These are phyloP conservation scores for Xenoacremonium recifei DNA, from an alignment of 2,329 filamentous ascomycete species.

Conservation along the genomic window DNA sequence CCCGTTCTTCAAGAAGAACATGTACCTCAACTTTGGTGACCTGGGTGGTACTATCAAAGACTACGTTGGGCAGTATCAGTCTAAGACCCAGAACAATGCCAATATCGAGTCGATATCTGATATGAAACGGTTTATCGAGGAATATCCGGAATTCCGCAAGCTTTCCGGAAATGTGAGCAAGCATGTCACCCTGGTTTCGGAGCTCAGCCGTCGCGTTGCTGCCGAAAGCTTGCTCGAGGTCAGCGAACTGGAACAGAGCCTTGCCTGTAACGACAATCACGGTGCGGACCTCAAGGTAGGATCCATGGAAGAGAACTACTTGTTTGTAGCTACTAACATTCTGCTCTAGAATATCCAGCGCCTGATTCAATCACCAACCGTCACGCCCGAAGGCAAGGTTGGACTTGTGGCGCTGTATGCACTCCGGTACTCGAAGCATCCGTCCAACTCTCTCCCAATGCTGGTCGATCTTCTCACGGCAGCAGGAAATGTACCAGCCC, in stretches of 20 bases:
- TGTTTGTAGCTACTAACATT: too few relatives aligned
- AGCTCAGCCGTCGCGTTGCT: slow-evolving; percentile 84
- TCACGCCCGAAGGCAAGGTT: slow-evolving; percentile 81
- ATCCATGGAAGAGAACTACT: slow-evolving; percentile 15
- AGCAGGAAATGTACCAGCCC: slow-evolving; percentile 74
- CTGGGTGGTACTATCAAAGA: slow-evolving; percentile 96
- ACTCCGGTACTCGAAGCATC: slow-evolving; percentile 84
- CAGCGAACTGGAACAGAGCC: slow-evolving; percentile 92
- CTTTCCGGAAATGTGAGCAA: slow-evolving; percentile 98
- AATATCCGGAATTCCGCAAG: slow-evolving; percentile 97
- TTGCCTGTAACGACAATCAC: slow-evolving; percentile 97
- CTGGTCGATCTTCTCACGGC: slow-evolving; percentile 83
- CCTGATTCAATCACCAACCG: slow-evolving; percentile 75
- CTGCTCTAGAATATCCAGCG: slow-evolving; percentile 70
- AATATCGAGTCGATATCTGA: slow-evolving; percentile 96
- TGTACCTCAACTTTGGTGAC: slow-evolving; percentile 97
- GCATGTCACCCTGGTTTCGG: slow-evolving; percentile 92
- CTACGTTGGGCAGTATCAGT: slow-evolving; percentile 97
- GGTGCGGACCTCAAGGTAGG: slow-evolving; percentile 80
- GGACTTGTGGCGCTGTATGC: slow-evolving; percentile 92
- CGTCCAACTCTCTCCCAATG: slow-evolving; percentile 78
- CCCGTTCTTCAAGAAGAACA: slow-evolving; percentile 98
- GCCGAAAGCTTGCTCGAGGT: slow-evolving; percentile 90
- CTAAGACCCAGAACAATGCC: slow-evolving; percentile 92
- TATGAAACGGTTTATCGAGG: slow-evolving; percentile 99